Conservation (phyloP, 495 filamentous ascomycete species). For the Penicillium coprophilum region DNA sequence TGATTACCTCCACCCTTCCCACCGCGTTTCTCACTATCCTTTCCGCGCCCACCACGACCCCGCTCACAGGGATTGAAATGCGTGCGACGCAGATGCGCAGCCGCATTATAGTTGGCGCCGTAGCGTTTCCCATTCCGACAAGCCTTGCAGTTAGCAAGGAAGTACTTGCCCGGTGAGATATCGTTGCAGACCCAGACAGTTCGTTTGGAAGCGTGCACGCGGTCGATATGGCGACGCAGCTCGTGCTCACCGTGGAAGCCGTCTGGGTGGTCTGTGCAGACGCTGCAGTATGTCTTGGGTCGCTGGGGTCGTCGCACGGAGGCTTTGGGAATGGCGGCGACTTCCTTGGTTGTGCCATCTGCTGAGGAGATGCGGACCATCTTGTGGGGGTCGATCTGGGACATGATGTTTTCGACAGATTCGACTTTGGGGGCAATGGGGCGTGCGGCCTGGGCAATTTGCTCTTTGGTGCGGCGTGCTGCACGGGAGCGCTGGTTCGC, state of each 20-base stretch:
- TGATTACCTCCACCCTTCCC: slow-evolving; percentile 82
- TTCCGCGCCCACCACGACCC: slow-evolving; percentile 53
- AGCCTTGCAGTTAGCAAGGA: slow-evolving; percentile 84
- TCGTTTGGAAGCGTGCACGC: slow-evolving; percentile 69
- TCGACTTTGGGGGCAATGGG: slow-evolving; percentile 49
- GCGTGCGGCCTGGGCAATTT: slow-evolving; percentile 42
- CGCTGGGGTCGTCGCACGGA: slow-evolving; percentile 75
- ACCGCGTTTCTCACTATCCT: slow-evolving; percentile 64
- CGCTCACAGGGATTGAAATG: slow-evolving; percentile 74
- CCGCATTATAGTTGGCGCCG: slow-evolving; percentile 92
- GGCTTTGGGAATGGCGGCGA: slow-evolving; percentile 65
- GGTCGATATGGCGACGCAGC: slow-evolving; percentile 79
- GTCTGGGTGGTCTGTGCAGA: slow-evolving; percentile 74
- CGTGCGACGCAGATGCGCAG: slow-evolving; percentile 83
- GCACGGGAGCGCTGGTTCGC: slow-evolving; percentile 34
- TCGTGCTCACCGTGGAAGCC: slow-evolving; percentile 96
- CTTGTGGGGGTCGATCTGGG: slow-evolving; percentile 37
- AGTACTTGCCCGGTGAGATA: slow-evolving; percentile 55
- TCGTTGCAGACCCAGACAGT: slow-evolving; percentile 84
- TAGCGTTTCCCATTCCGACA: slow-evolving; percentile 79
- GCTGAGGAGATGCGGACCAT: slow-evolving; percentile 58
- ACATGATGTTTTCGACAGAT: slow-evolving; percentile 20
- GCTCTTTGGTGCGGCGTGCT: slow-evolving; percentile 45
- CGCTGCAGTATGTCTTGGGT: slow-evolving; percentile 69
- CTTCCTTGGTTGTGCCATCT: slow-evolving; percentile 59